Evolutionary conservation across 192 early-diverging fungal genomes (phyloP).

Genomic region (Coemansia sp.): DNA sequence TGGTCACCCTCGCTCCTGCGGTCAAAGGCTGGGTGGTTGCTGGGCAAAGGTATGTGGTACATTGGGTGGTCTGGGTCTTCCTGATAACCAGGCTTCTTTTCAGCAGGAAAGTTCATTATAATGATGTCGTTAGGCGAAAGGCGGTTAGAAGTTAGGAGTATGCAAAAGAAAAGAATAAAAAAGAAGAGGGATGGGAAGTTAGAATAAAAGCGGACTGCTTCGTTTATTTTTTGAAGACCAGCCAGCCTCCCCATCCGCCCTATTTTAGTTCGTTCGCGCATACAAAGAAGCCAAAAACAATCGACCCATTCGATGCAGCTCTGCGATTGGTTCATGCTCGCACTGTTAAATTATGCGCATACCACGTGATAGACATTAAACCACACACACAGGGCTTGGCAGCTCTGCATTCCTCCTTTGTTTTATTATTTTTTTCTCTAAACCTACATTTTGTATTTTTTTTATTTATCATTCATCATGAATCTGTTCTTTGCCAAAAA

Average conservation of each 20-base stretch:
- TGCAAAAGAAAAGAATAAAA: neutral
- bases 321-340: neutral
- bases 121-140: neutral
- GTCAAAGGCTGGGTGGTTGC: constrained; percentile 13
- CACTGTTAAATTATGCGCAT: neutral
- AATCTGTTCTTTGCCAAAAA: constrained; percentile 72
- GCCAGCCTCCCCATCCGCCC: neutral
- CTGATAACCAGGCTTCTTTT: constrained; percentile 3
- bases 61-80: neutral
- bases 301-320: no score
- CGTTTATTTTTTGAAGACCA: neutral
- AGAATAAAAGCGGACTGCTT: neutral
- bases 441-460: neutral
- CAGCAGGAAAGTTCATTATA: constrained; percentile 11
- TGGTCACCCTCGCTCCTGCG: constrained; percentile 11
- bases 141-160: neutral
- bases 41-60: constrained; percentile 33
- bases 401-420: neutral
- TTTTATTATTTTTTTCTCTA: neutral
- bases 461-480: no score
- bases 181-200: neutral
- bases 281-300: neutral
- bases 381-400: neutral
- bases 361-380: neutral
- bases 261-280: neutral